Evolutionary conservation across 331 rosid genomes (phyloP), one percentile per base, ranked within the genome.

Genomic region (Saraca asoca): DNA sequence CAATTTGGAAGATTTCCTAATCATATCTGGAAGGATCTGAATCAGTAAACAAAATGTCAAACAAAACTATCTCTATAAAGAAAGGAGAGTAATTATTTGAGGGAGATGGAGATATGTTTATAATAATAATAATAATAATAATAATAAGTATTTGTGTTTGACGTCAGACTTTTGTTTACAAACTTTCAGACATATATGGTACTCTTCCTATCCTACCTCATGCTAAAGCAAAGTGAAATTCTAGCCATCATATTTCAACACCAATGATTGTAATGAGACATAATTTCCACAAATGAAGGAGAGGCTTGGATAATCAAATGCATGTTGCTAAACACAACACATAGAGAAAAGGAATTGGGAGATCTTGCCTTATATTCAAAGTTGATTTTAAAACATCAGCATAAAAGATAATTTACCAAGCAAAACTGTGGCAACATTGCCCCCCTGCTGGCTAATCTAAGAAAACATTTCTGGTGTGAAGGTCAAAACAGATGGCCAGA

Each of bases 1-100:
- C 87, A 94, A 69, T 61, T 72, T 79, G 24, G 88, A 68, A 56
- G 96, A 81, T 53, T 84, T 69, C 70, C 66, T 78, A 61, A 83
- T 78, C 82, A 94, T 66, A 77, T 77, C 87, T 75, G 98, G 88
- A 80, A 93, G 95, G 80, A 85, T 85, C 98, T 89, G 98, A 55
- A 63, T 70, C 83, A 83, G 76, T 80, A 78, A 74, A 61, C 71
- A 76, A 56, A 73, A 63, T 56, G 70, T 65, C 56, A 70, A 68
- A 72, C 16, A 56, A 61, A 50, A 46, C 56, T 49, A 15, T 42
- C 46, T 68, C 44, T 16, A 43, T 17, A 55, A 62, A 54, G 13
- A 60, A 17, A 42, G 9, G 46, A 31, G 67, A 55, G 43, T 68
- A 64, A 39, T 9, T 20, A 38, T 59, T 53, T 73, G 41, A 73